phyloP scores from a whole-genome alignment of 139 green algal species.

The Coelastrella sp. region DNA sequence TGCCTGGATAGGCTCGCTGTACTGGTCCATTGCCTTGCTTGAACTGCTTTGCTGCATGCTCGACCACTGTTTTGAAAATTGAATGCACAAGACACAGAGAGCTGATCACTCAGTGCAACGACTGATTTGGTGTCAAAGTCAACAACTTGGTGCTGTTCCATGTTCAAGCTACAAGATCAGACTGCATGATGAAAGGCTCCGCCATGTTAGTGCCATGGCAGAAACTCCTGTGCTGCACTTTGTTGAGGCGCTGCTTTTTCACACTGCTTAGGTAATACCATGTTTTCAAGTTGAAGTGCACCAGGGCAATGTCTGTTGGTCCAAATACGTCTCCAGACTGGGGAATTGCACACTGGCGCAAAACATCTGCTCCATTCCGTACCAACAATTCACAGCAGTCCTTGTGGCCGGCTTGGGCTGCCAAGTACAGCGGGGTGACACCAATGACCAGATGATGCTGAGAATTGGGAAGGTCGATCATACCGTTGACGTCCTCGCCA shows the following conservation, averaged over 20 bases:
- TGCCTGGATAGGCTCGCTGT: no score
- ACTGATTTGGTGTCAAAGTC: no score
- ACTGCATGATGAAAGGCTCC: no score
- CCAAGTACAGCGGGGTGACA: conserved; percentile 40
- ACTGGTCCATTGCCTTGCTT: no score
- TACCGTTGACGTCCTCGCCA: conserved; percentile 27
- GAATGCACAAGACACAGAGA: no score
- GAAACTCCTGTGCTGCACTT: neutral
- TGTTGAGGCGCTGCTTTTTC: conserved; percentile 16
- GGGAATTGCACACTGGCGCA: conserved; percentile 18
- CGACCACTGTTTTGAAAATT: no score
- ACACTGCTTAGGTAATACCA: conserved; percentile 31
- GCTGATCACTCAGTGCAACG: no score
- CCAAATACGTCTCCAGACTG: conserved; percentile 33
- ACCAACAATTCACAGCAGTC: conserved; percentile 12
- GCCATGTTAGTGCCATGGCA: conserved; percentile 1
- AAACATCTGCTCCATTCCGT: conserved; percentile 10
- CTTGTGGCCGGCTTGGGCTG: conserved; percentile 34
- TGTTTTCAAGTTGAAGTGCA: conserved; percentile 42
- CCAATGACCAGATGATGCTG: conserved; percentile 2
- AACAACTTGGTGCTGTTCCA: no score
- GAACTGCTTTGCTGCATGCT: no score
- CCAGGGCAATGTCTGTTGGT: conserved; percentile 41
- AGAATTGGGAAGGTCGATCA: conserved; percentile 40
- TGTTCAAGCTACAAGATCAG: no score